Conservation (phyloP, 306 rosid species). For the Abrus pulchellus region DNA sequence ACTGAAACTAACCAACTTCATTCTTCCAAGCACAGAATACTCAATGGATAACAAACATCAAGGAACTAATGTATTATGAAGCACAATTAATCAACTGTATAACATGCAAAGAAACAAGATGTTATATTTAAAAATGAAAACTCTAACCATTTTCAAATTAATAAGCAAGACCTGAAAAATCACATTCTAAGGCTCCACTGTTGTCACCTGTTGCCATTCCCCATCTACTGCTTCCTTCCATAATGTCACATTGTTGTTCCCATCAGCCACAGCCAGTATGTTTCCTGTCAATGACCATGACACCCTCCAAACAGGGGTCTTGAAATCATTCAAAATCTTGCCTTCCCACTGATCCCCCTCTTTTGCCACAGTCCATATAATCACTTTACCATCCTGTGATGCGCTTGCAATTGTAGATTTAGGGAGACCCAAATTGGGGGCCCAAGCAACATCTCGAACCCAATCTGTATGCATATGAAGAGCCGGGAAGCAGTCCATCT, state of each 20-base stretch:
- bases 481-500: conserved; percentile 92
- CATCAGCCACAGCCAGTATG: conserved; percentile 90
- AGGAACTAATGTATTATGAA: conserved; percentile 49
- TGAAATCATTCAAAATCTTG: conserved; percentile 75
- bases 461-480: conserved; percentile 87
- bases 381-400: conserved; percentile 81
- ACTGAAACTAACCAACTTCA: conserved; percentile 49
- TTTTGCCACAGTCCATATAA: conserved; percentile 85
- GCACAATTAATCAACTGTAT: conserved; percentile 48
- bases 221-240: conserved; percentile 94
- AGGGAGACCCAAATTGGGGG: conserved; percentile 89
- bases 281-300: conserved; percentile 94
- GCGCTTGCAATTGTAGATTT: conserved; percentile 88
- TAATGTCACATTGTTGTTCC: conserved; percentile 76
- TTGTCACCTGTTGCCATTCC: conserved; percentile 89
- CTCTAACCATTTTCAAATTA: conserved; percentile 52
- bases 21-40: conserved; percentile 46
- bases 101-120: conserved; percentile 38
- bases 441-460: conserved; percentile 96
- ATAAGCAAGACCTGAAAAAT: conserved; percentile 41
- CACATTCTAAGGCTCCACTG: conserved; percentile 74
- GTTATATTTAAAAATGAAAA: conserved; percentile 49
- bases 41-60: conserved; percentile 37
- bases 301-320: conserved; percentile 84
- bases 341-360: conserved; percentile 98